Evolutionary conservation across 1,284 basidiomycete species (phyloP).

Genomic region (Ustilago loliicola): DNA sequence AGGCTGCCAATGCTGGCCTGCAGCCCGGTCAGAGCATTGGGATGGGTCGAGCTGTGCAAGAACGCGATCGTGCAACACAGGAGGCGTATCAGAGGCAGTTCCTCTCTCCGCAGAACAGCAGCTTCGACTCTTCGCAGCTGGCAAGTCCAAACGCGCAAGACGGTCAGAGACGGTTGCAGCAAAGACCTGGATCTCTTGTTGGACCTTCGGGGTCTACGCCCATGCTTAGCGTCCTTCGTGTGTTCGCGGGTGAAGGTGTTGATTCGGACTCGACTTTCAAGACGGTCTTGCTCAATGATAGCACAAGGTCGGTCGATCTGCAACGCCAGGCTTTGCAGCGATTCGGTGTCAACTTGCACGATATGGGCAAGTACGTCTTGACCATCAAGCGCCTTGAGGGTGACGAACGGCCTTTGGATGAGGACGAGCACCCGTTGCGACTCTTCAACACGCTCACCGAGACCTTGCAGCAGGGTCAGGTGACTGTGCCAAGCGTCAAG

Average conservation of each 20-base stretch:
- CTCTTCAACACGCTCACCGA: constrained; percentile 88
- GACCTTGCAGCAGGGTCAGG: constrained; percentile 70
- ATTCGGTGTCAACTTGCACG: constrained; percentile 77
- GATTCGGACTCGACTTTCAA: constrained; percentile 97
- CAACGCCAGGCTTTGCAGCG: constrained; percentile 92
- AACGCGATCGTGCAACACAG: constrained; percentile 58
- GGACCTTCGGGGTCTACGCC: constrained; percentile 75
- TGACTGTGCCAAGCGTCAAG: constrained; percentile 79
- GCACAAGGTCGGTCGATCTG: constrained; percentile 85
- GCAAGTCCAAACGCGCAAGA: constrained; percentile 16
- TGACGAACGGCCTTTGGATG: constrained; percentile 78
- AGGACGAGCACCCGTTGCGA: constrained; percentile 82
- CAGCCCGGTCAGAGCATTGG: constrained; percentile 53
- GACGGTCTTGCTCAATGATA: constrained; percentile 90
- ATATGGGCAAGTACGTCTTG: constrained; percentile 80
- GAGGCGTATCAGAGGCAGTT: constrained; percentile 64
- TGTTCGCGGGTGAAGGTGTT: constrained; percentile 85
- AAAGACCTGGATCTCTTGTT: constrained; percentile 69
- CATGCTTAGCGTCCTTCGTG: constrained; percentile 90
- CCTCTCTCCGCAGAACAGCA: constrained; percentile 42
- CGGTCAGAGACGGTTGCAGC: constrained; percentile 32
- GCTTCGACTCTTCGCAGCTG: constrained; percentile 22
- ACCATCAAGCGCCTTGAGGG: constrained; percentile 92
- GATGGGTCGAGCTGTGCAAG: constrained; percentile 60
- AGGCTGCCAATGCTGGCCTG: constrained; percentile 41